Conservation (phyloP, 345 rosid species). For the Camelina neglecta region DNA sequence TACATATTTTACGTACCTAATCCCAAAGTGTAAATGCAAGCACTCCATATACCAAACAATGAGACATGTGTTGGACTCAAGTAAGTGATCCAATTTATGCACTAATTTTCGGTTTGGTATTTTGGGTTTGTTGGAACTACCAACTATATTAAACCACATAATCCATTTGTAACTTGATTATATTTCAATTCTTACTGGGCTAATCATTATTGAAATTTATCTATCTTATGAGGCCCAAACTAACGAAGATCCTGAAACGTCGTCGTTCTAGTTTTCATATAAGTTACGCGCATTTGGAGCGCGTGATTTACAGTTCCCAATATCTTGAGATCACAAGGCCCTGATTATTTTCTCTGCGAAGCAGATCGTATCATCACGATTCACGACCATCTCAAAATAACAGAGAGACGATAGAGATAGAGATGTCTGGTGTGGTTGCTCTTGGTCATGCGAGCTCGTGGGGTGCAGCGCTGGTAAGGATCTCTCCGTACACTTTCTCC, state of each 20-base stretch:
- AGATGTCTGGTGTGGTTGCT: constrained; percentile 48
- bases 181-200: not conserved
- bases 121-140: too few species aligned
- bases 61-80: too few species aligned
- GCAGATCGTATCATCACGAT: constrained; percentile 36
- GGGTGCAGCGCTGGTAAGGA: constrained; percentile 71
- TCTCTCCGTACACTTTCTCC: constrained; percentile 94
- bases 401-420: not conserved
- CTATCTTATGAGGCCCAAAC: constrained; percentile 12
- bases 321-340: constrained; percentile 42
- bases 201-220: not conserved
- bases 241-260: not conserved
- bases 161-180: too few species aligned
- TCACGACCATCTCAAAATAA: constrained; percentile 20
- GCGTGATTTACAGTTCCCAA: constrained; percentile 16
- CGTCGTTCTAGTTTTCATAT: too few species aligned
- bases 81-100: too few species aligned
- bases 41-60: too few species aligned
- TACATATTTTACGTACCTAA: too few species aligned
- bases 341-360: constrained; percentile 22
- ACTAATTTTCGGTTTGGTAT: too few species aligned
- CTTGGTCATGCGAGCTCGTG: constrained; percentile 67
- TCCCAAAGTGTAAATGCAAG: too few species aligned
- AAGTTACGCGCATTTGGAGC: not conserved
- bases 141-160: too few species aligned